Conservation (phyloP, 306 rosid genomes). For the Psophocarpus tetragonolobus region DNA sequence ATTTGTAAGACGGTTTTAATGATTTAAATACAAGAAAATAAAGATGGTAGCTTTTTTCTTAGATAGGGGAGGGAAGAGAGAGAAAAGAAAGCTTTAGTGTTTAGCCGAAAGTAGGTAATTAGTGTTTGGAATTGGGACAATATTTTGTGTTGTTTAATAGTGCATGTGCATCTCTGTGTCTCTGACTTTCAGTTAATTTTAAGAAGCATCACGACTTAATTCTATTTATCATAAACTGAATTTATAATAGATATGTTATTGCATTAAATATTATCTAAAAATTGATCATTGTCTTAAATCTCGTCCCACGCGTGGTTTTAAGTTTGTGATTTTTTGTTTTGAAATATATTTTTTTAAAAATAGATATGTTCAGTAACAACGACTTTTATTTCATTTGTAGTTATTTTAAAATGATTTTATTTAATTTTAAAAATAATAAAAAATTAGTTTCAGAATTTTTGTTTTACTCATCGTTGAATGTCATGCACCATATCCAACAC, state of each 20-base stretch:
- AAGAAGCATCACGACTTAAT: background rate
- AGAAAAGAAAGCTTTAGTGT: background rate
- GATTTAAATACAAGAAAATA: background rate
- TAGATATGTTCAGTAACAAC: too few relatives aligned
- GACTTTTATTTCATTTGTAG: too few relatives aligned
- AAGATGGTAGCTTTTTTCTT: background rate
- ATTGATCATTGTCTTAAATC: too few relatives aligned
- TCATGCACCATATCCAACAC: too few relatives aligned
- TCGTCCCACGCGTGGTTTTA: too few relatives aligned
- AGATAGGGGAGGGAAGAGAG: background rate
- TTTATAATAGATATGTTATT: background rate
- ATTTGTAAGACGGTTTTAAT: slow-evolving; percentile 5
- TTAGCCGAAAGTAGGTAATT: background rate
- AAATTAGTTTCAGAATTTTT: too few relatives aligned
- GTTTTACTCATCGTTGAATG: too few relatives aligned
- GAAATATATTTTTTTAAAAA: too few relatives aligned
- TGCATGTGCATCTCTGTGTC: background rate
- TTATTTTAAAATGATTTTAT: too few relatives aligned
- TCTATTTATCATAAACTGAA: too few relatives aligned
- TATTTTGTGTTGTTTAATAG: background rate
- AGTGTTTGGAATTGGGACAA: background rate
- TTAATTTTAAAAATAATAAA: too few relatives aligned
- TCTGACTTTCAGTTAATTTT: background rate
- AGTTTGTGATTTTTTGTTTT: too few relatives aligned
- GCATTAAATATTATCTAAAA: background rate